Conservation (phyloP, 371 early-diverging fungal species). For the Syncephalis fuscata region DNA sequence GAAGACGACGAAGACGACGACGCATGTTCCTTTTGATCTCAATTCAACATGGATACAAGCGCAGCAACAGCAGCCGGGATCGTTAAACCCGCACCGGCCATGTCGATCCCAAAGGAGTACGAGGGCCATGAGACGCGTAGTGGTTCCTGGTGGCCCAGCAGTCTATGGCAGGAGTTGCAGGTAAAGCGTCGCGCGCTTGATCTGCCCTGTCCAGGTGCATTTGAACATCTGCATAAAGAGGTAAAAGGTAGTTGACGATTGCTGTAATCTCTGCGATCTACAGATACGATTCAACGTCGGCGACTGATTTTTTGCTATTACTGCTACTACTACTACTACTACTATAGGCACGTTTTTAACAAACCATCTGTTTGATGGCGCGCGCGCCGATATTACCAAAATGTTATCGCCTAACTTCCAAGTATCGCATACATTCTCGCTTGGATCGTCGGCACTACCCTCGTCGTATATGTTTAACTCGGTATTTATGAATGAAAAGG, state of each 20-base stretch:
- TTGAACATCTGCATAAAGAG: conserved; percentile 71
- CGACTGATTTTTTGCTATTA: too few relatives aligned
- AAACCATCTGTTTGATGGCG: conserved; percentile 85
- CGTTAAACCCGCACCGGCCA: too few relatives aligned
- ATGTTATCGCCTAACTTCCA: conserved; percentile 85
- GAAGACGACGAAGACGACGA: too few relatives aligned
- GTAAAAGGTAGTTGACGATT: conserved; percentile 45
- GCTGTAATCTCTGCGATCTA: not conserved
- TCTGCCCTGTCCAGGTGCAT: conserved; percentile 77
- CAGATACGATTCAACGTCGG: too few relatives aligned
- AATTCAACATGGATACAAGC: too few relatives aligned
- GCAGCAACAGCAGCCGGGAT: too few relatives aligned
- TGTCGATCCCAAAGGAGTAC: too few relatives aligned
- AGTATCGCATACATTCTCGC: conserved; percentile 78
- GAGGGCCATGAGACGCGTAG: too few relatives aligned
- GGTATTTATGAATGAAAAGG: conserved; percentile 22
- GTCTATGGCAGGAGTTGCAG: too few relatives aligned
- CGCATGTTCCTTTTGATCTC: too few relatives aligned
- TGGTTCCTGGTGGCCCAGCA: too few relatives aligned
- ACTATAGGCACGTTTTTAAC: conserved; percentile 57
- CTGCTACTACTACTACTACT: not conserved
- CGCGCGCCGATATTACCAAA: conserved; percentile 81
- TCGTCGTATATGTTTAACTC: conserved; percentile 72
- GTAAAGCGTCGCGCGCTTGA: conserved; percentile 2
- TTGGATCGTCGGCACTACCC: conserved; percentile 71